Evolutionary conservation across 2,329 filamentous ascomycete genomes (phyloP), one percentile per base, ranked within the genome.

Genomic region (Alternaria gansuensis): DNA sequence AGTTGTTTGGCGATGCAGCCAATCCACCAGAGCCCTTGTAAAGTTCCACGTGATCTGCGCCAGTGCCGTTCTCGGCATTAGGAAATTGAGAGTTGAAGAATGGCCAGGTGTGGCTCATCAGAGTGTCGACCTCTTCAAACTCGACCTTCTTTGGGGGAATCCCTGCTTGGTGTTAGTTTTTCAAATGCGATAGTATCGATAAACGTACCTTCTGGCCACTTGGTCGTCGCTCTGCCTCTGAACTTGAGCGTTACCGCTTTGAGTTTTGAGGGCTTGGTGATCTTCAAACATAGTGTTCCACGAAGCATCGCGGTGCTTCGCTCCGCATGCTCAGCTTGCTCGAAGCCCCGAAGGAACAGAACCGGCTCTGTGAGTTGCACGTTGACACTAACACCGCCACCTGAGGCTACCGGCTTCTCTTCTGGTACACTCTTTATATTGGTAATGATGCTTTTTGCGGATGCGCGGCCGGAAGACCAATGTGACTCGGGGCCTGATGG

Each of bases 181-280:
- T 26, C 21, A 40, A n/a, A 2, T 9, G 5, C 3, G 11, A 40
- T 9, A 26, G 24, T n/a, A n/a, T 24, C 2, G 36, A 21, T n/a
- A 13, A 36, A 24, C 51, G 56, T 73, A 85, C 87, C 92, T 81
- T 98, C 95, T 14, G 95, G 94, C 95, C 95, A 99, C 73, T 97
- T 93, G 1, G 95, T 98, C 64, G 90, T 87, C 3, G 93, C 92
- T 73, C 88, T 90, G 29, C 94, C 95, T 39, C 89, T 86, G 67
- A 99, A 91, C 70, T 91, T 94, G 51, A 99, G 82, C 5, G 90
- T 93, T 24, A 99, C 86, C 4, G 92, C 90, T 81, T 97, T 97
- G 66, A 99, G 88, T 79, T 99, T 99, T 45, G 93, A 88, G 65
- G 91, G 90, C 75, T 98, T 98, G 44, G 90, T 89, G 11, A 98